Evolutionary conservation across 805 yeast species (phyloP), one percentile per base, ranked within the genome.

Genomic region (Nakazawaea anatomiae): DNA sequence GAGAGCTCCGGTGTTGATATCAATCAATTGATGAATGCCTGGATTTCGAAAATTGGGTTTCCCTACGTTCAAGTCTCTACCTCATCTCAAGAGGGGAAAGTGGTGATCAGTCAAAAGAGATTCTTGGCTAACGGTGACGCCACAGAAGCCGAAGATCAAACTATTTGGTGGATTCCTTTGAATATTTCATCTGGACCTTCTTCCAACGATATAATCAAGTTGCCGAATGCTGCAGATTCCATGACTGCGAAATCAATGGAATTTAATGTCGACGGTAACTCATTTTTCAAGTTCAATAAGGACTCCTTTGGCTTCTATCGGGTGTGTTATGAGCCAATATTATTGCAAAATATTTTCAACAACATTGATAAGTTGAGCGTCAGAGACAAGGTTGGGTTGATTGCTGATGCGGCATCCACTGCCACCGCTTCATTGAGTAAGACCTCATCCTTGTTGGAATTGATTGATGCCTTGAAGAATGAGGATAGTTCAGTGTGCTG

Each of bases 1-100:
- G 84, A 77, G 50, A 86, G 74, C 11, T 74, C 87, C 3, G 86
- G 86, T 28, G 68, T 75, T 59, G 82, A 87, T 48, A 79, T 88
- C 39, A 71, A 72, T 53, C 51, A 62, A 29, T 74, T 82, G 60
- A 83, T 88, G 83, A 76, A 77, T 9, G 12, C 25, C 25, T 88
- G 96, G 96, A 85, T 86, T 56, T 73, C 76, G 48, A 75, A 80
- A 54, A 77, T 84, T 46, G 96, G 96, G 5, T 87, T 71, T 68
- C 96, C 96, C 4, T 71, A 85, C 31, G 58, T 88, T 31, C 68
- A 73, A 40, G 90, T 83, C 12, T 63, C 35, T 9, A 32, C 61
- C 7, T 52, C 53, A 12, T 50, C 61, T 6, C 63, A 66, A 5
- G 71, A 64, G 10, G 59, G 60, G 3, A 55, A 61, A 25, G 65